phyloP scores from a whole-genome alignment of 306 rosid species.

The Sesbania bispinosa region DNA sequence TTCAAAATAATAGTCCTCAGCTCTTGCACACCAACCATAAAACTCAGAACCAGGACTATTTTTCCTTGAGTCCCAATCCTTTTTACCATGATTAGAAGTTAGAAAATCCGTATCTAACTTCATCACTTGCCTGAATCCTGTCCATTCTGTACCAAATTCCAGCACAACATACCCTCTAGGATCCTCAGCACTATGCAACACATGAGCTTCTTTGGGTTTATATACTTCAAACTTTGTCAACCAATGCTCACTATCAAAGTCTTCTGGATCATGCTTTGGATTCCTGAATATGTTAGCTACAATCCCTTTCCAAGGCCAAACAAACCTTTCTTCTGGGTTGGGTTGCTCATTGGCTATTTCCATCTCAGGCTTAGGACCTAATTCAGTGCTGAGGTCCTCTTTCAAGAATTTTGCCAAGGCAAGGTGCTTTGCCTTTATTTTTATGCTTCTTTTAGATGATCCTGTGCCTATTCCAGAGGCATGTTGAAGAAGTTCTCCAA shows the following conservation, averaged over 20 bases:
- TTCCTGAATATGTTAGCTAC: not conserved
- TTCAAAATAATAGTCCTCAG: not conserved
- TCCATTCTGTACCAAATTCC: conserved; percentile 1
- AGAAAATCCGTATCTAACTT: not conserved
- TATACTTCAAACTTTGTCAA: not conserved
- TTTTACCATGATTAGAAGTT: not conserved
- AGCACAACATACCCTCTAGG: not conserved
- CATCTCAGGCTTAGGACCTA: not conserved
- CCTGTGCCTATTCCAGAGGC: not conserved
- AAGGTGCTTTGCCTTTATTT: not conserved
- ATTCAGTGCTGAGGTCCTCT: not conserved
- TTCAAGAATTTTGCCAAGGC: not conserved
- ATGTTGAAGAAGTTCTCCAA: not conserved
- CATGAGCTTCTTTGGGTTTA: not conserved
- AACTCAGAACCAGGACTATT: not conserved
- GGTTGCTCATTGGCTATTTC: not conserved
- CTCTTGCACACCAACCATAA: not conserved
- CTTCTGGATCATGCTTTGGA: not conserved
- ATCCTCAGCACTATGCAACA: not conserved
- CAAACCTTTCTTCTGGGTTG: not conserved
- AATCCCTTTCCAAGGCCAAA: conserved; percentile 21
- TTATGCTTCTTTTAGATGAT: not conserved
- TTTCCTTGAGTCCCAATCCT: not conserved
- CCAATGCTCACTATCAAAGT: too few species aligned
- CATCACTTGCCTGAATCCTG: conserved; percentile 5